Conservation (phyloP, 2,329 filamentous ascomycete genomes). For the Orbilia ellipsospora region DNA sequence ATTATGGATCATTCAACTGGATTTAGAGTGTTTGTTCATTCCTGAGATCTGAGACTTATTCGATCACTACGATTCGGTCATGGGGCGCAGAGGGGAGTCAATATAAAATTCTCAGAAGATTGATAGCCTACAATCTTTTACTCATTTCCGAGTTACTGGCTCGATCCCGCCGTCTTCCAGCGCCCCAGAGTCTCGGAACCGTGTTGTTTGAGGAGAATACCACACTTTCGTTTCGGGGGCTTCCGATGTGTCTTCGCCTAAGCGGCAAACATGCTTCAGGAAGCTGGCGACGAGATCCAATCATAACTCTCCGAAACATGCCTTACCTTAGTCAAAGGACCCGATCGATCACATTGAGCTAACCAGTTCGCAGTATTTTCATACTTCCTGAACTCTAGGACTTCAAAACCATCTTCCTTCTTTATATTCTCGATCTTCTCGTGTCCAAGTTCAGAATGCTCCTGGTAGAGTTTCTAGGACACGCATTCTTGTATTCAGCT, state of each 20-base stretch:
- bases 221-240: slow-evolving; percentile 22
- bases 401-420: not conserved
- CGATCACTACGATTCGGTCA: too few species aligned
- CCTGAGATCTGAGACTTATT: too few species aligned
- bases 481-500: slow-evolving; percentile 30
- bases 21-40: too few species aligned
- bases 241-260: slow-evolving; percentile 45
- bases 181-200: not conserved
- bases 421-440: slow-evolving; percentile 9
- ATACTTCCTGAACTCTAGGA: slow-evolving; percentile 4
- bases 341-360: slow-evolving; percentile 16
- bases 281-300: slow-evolving; percentile 48
- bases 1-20: too few species aligned
- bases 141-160: too few species aligned
- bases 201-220: slow-evolving; percentile 17
- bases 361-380: slow-evolving; percentile 18
- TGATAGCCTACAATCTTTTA: too few species aligned
- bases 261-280: slow-evolving; percentile 40
- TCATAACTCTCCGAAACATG: slow-evolving; percentile 44
- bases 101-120: too few species aligned
- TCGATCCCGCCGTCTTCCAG: not conserved
- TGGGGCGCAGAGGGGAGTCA: too few species aligned
- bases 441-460: slow-evolving; percentile 45
- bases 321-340: slow-evolving; percentile 10
- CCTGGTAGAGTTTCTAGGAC: slow-evolving; percentile 21